Base-by-base conservation (phyloP, 108 stramenopile genomes). In the Discostella stelligeroides region DNA sequence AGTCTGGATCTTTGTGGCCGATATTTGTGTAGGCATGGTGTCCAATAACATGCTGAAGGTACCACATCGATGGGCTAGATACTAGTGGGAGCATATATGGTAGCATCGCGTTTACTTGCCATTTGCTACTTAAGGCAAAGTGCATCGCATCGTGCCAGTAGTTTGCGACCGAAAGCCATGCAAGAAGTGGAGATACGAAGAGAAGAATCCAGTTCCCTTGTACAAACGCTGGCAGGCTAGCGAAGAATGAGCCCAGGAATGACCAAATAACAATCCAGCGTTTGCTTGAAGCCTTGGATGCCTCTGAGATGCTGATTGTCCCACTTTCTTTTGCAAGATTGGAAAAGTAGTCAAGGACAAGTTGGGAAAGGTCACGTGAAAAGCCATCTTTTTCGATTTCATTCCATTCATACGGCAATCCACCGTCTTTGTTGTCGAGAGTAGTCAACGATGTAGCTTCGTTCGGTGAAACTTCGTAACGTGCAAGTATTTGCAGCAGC, bases 11-110 rank as follows among this genome's bases (percentile, higher is more conserved):
- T 60, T 82, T 79, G 29, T 79, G 72, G 6, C 63, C 77, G 5
- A 85, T 62, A 75, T 85, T 85, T 14, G 84, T 74, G 30, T 85
- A 85, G 17, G 78, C 78, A 41, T 85, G 84, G 65, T 85, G 84
- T 0, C 84, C 84, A 20, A 85, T 75, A 5, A 79, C 81, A 56
- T 85, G 84, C 20, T 85, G 73, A 28, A 82, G 84, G 54, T 85
- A 85, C 84, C 84, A 85, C 68, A 73, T 70, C 63, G 72, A 85
- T 13, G 84, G 84, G 38, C 63, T 66, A 4, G 81, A 82, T 29
- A 71, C 60, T 25, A 57, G 62, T 38, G 84, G 84, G 46, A 82
- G 63, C n/a, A 85, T 50, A 53, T 85, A 85, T 4, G 84, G 81
- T 27, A 82, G 58, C 43, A 46, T 54, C 15, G 84, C 84, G 60